Conservation (phyloP, 176 grass and related monocot genomes). For the Chrysopogon serrulatus region DNA sequence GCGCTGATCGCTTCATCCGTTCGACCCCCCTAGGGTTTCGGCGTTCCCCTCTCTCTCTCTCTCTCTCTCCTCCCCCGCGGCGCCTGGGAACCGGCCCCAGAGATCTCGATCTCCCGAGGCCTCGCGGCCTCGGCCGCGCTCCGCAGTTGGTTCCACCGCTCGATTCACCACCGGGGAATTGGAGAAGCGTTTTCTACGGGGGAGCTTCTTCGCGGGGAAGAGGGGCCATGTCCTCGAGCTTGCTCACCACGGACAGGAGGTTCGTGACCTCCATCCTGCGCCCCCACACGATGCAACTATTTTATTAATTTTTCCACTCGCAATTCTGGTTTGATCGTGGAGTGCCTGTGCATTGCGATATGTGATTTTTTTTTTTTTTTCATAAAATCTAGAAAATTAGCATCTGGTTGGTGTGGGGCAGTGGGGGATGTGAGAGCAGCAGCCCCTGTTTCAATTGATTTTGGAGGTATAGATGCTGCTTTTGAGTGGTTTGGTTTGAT, state of each 20-base stretch:
- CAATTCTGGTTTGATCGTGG: not conserved
- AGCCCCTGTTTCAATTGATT: not conserved
- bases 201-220: not conserved
- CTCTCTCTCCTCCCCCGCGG: not conserved
- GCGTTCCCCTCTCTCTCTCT: not conserved
- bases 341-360: constrained; percentile 5
- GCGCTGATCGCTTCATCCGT: constrained; percentile 2
- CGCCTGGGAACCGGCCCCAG: not conserved
- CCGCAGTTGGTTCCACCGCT: not conserved
- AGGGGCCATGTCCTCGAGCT: constrained; percentile 42
- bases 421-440: not conserved
- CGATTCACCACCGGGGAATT: constrained; percentile 24
- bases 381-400: not conserved
- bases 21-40: constrained; percentile 41
- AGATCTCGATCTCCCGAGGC: constrained; percentile 29
- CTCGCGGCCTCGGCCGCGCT: not conserved
- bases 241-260: constrained; percentile 52
- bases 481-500: not conserved
- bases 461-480: not conserved
- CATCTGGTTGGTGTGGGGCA: not conserved
- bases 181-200: not conserved
- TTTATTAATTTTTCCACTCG: not conserved
- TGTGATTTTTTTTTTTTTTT: not conserved
- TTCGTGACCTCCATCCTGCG: constrained; percentile 4
- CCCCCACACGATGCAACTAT: not conserved